A percentile compares a stretch with the other conserved stretches of the same genome.
These are phyloP conservation scores for Verticillium isaacii DNA, from an alignment of 2,329 filamentous ascomycete species.

Conservation along the genomic window DNA sequence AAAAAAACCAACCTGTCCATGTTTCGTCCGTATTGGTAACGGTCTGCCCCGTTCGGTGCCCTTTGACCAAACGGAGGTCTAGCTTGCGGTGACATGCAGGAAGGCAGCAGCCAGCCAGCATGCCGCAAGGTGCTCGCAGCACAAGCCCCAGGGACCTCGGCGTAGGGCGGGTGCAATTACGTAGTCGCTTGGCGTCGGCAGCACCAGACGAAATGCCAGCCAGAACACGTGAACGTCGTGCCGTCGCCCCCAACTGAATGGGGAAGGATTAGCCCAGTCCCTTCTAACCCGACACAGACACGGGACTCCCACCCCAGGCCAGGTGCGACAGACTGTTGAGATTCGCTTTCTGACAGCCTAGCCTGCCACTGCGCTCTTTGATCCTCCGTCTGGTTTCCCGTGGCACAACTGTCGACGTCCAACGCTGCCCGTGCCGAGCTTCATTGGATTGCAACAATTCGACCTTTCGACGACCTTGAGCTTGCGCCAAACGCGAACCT, in stretches of 20 bases:
- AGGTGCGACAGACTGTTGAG: not conserved
- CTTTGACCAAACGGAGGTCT: not conserved
- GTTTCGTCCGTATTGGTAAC: not conserved
- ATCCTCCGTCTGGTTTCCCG: not conserved
- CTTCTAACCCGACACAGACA: not conserved
- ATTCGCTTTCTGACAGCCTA: not conserved
- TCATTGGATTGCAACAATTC: not conserved
- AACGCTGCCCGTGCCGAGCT: not conserved
- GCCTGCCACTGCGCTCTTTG: not conserved
- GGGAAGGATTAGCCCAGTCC: not conserved
- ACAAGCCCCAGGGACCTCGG: not conserved
- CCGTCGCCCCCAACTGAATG: not conserved
- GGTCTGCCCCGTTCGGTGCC: not conserved
- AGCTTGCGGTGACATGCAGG: not conserved
- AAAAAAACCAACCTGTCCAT: not conserved
- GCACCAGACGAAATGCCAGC: not conserved
- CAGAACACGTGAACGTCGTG: not conserved
- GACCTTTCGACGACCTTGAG: not conserved
- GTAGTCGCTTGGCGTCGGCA: slow-evolving; percentile 10
- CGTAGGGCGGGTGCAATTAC: slow-evolving; percentile 8
- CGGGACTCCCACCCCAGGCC: not conserved
- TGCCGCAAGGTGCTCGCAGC: not conserved
- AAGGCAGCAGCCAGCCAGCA: not conserved
- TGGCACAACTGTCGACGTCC: not conserved
- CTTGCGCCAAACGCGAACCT: not conserved